These are phyloP conservation scores for Cynara cardunculus DNA, from an alignment of 129 eudicot genomes.

Conservation along the genomic window DNA sequence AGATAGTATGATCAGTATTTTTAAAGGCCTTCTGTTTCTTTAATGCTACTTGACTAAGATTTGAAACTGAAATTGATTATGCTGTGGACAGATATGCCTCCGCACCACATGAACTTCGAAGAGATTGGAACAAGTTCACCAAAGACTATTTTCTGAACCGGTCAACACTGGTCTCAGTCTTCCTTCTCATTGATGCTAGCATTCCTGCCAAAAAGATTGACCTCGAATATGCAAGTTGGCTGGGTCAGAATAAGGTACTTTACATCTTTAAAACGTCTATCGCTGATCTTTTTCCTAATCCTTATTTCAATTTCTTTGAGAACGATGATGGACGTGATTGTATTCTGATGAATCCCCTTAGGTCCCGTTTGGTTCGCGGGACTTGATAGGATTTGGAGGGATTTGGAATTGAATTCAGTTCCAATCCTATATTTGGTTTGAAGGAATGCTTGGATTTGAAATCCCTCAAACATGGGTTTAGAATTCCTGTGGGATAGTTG, in stretches of 20 bases:
- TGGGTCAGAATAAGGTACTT: conserved; percentile 82
- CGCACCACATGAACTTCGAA: conserved; percentile 74
- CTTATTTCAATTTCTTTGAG: background rate
- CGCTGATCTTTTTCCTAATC: background rate
- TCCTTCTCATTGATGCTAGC: conserved; percentile 94
- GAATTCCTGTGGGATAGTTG: too few relatives aligned
- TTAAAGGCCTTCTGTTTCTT: background rate
- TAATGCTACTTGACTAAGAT: background rate
- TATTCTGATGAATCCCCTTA: background rate
- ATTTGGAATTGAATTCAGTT: too few relatives aligned
- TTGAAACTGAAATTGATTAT: conserved; percentile 3
- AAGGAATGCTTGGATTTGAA: too few relatives aligned
- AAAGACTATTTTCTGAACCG: conserved; percentile 84
- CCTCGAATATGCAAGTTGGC: conserved; percentile 97
- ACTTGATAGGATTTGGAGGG: too few relatives aligned
- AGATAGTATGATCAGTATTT: background rate
- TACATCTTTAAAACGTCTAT: background rate
- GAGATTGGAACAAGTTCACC: conserved; percentile 90
- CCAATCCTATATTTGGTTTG: too few relatives aligned
- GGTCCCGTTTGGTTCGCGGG: background rate
- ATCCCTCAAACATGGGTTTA: too few relatives aligned
- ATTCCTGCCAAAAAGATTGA: conserved; percentile 87
- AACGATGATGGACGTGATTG: background rate
- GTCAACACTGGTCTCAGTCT: conserved; percentile 75
- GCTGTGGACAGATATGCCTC: conserved; percentile 65